These are phyloP conservation scores for Boletus semigastroideus DNA, from an alignment of 1,284 basidiomycete genomes.

Conservation along the genomic window DNA sequence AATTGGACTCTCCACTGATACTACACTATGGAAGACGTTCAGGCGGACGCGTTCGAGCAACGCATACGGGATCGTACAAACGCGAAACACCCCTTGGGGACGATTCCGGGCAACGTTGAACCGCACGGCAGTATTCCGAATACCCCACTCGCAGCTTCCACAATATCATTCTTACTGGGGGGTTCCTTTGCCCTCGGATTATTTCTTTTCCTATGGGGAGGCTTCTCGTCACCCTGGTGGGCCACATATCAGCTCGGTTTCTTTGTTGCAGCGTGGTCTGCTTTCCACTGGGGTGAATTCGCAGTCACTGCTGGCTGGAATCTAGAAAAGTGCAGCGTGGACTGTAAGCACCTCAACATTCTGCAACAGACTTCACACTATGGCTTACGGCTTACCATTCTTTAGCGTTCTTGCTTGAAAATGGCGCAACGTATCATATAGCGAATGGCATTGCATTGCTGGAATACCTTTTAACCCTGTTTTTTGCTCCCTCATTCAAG, in stretches of 20 bases:
- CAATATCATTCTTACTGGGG: constrained; percentile 78
- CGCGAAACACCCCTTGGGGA: constrained; percentile 49
- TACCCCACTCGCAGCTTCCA: constrained; percentile 72
- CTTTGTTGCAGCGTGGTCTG: constrained; percentile 77
- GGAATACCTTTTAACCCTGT: constrained; percentile 79
- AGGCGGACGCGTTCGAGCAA: constrained; percentile 44
- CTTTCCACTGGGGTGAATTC: constrained; percentile 95
- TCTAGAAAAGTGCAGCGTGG: constrained; percentile 85
- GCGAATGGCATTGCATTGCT: constrained; percentile 79
- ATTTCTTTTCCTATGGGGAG: constrained; percentile 47
- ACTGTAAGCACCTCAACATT: constrained; percentile 63
- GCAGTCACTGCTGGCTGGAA: constrained; percentile 97
- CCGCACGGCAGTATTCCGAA: constrained; percentile 75
- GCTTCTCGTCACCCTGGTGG: constrained; percentile 56
- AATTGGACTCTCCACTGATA: background rate
- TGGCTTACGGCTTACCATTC: constrained; percentile 4
- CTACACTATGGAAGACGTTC: constrained; percentile 10
- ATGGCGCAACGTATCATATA: constrained; percentile 82
- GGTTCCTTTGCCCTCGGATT: constrained; percentile 56
- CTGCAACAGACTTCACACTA: background rate
- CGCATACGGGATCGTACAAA: constrained; percentile 45
- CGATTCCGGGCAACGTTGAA: constrained; percentile 44
- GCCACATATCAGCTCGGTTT: constrained; percentile 76
- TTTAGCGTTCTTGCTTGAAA: constrained; percentile 91
- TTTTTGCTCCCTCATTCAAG: constrained; percentile 65